A percentile compares a stretch with the other conserved stretches of the same genome.
These are phyloP conservation scores for Helicostylum pulchrum DNA, from an alignment of 192 early-diverging fungal species.

Conservation along the genomic window DNA sequence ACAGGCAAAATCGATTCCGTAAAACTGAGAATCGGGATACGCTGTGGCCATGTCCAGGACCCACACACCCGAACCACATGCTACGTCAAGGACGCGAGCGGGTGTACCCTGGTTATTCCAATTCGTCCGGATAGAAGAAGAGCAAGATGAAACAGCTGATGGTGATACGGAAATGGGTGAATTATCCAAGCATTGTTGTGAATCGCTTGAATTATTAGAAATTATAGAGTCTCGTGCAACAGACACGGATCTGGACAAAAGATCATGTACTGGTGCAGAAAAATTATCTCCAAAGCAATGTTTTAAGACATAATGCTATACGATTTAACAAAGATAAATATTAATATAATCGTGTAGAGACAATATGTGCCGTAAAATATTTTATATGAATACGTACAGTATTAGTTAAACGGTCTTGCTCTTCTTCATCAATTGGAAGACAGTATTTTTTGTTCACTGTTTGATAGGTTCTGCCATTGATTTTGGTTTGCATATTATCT, in stretches of 20 bases:
- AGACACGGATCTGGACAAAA: slow-evolving; percentile 7
- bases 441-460: slow-evolving; percentile 22
- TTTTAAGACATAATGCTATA: slow-evolving; percentile 17
- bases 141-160: neutral
- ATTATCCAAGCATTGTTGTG: too few relatives aligned
- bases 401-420: slow-evolving; percentile 29
- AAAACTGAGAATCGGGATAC: slow-evolving; percentile 29
- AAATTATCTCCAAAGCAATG: slow-evolving; percentile 27
- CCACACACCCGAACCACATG: slow-evolving; percentile 21
- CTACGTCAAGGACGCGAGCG: slow-evolving; percentile 1
- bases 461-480: slow-evolving; percentile 21
- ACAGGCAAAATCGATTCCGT: slow-evolving; percentile 33
- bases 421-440: slow-evolving; percentile 33
- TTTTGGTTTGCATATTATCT: neutral
- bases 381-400: slow-evolving; percentile 15
- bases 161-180: neutral
- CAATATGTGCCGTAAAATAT: too few relatives aligned
- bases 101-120: slow-evolving; percentile 1
- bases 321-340: neutral
- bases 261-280: slow-evolving; percentile 21
- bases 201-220: too few relatives aligned
- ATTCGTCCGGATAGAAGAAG: neutral
- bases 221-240: slow-evolving; percentile 4
- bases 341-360: neutral
- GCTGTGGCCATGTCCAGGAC: slow-evolving; percentile 39